phyloP scores from a whole-genome alignment of 805 yeast genomes.

The Kodamaea kaohsiungensis region DNA sequence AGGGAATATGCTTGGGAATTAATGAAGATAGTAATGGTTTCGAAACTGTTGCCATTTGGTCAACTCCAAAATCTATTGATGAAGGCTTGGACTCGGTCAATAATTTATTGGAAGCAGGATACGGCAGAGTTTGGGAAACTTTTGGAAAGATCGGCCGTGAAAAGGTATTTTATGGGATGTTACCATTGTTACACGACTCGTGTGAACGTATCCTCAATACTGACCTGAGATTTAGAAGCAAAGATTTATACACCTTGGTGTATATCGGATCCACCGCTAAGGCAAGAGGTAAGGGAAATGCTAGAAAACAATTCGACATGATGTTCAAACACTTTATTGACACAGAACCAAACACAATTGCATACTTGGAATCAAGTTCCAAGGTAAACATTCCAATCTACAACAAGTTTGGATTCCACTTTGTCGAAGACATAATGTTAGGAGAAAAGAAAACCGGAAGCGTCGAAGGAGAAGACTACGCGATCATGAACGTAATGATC shows the following conservation, averaged over 20 bases:
- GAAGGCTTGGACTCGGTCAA: conserved; percentile 47
- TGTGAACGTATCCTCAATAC: conserved; percentile 42
- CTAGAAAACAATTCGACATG: conserved; percentile 48
- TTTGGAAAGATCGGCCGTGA: conserved; percentile 49
- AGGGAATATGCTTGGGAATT: conserved; percentile 52
- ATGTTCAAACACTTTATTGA: conserved; percentile 51
- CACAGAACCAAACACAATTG: conserved; percentile 32
- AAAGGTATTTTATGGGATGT: conserved; percentile 51
- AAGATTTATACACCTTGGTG: conserved; percentile 43
- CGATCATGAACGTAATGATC: conserved; percentile 47
- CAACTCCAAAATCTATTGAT: conserved; percentile 43
- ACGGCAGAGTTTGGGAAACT: conserved; percentile 50
- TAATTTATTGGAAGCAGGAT: conserved; percentile 53
- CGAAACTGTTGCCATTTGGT: conserved; percentile 59
- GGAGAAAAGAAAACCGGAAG: conserved; percentile 30
- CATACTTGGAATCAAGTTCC: conserved; percentile 50
- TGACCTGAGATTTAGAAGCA: conserved; percentile 41
- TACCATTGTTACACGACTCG: conserved; percentile 52
- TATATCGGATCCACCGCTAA: conserved; percentile 44
- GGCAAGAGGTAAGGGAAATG: conserved; percentile 61
- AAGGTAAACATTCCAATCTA: conserved; percentile 51
- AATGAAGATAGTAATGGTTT: conserved; percentile 44
- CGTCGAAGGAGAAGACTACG: conserved; percentile 40
- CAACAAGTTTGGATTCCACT: conserved; percentile 50
- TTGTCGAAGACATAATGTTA: conserved; percentile 50